Conservation (phyloP, 2,329 filamentous ascomycete species). For the Microcyclosporella mali region DNA sequence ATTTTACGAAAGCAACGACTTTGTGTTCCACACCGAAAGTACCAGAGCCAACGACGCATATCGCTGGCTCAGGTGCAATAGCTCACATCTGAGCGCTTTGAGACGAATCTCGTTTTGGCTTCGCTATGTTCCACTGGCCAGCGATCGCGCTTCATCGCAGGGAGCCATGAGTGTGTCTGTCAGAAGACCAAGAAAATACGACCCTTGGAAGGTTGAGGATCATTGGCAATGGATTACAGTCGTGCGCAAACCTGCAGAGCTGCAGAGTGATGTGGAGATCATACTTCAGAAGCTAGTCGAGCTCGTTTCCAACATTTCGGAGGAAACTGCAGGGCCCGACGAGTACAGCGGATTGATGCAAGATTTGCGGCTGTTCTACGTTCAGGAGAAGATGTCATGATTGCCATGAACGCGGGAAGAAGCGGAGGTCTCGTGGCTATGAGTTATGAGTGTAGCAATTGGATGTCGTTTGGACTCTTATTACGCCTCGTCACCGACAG, state of each 20-base stretch:
- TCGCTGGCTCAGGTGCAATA: slow-evolving; percentile 23
- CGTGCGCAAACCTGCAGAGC: slow-evolving; percentile 18
- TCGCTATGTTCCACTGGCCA: slow-evolving; percentile 18
- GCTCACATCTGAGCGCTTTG: slow-evolving; percentile 15
- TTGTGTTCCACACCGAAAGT: slow-evolving; percentile 29
- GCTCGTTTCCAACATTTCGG: slow-evolving; percentile 9
- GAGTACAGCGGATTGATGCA: slow-evolving; percentile 17
- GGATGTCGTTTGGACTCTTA: background rate
- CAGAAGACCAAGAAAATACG: slow-evolving; percentile 9
- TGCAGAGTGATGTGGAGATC: slow-evolving; percentile 20
- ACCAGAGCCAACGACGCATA: slow-evolving; percentile 22
- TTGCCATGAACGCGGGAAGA: no score
- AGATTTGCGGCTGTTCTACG: slow-evolving; percentile 18
- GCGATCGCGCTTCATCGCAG: slow-evolving; percentile 11
- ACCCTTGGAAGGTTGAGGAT: slow-evolving; percentile 18
- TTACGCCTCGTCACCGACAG: no score
- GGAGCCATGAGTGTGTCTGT: slow-evolving; percentile 22
- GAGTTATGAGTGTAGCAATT: background rate
- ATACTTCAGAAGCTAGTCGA: slow-evolving; percentile 17
- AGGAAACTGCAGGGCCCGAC: slow-evolving; percentile 9
- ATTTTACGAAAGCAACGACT: slow-evolving; percentile 27
- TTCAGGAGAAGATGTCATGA: slow-evolving; percentile 20
- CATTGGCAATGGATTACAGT: slow-evolving; percentile 29
- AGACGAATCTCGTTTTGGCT: slow-evolving; percentile 25
- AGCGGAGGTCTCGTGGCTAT: background rate